Evolutionary conservation across 257 asterid genomes (phyloP), one percentile per base, ranked within the genome.

Genomic region (Vinca minor): DNA sequence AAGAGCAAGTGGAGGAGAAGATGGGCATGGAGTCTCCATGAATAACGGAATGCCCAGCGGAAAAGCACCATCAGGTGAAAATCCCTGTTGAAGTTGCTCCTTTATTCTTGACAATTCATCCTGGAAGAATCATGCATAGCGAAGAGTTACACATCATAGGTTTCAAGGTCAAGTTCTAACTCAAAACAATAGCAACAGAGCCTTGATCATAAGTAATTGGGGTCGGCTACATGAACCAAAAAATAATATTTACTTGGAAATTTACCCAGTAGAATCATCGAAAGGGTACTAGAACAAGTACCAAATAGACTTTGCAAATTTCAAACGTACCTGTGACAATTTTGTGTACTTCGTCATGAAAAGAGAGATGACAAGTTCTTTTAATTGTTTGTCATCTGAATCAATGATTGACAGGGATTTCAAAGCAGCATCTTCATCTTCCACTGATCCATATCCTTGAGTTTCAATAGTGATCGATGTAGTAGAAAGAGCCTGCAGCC

Each of bases 1-100:
- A 60, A 63, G 76, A 35, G 73, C 82, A 42, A 77, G 74, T 47
- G 85, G 85, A n/a, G n/a, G n/a, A 69, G 85, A 80, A 68, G 76
- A 69, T 39, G 85, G 78, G 61, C 77, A 74, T 8, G 79, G 83
- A n/a, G 85, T 80, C 64, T 80, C 85, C 83, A 80, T 77, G 74
- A 74, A 80, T 32, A 74, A 48, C 59, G 83, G 76, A 67, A 65
- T 72, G 65, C 81, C 85, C 55, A 75, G 26, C 13, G 81, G 80
- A 77, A 71, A 80, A 26, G 69, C 73, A 66, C 77, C 82, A 45
- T 80, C 85, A 7, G 78, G 80, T 38, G 77, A 73, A 77, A 77
- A 80, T 39, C 75, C 68, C 65, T 74, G 73, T 41, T 62, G 44
- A 63, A 80, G 80, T 59, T 66, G 77, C 25, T 46, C 70, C 52